Percentiles rank a stretch among this genome's conserved stretches.
phyloP scores from a whole-genome alignment of 345 rosid species.

The Adansonia digitata region DNA sequence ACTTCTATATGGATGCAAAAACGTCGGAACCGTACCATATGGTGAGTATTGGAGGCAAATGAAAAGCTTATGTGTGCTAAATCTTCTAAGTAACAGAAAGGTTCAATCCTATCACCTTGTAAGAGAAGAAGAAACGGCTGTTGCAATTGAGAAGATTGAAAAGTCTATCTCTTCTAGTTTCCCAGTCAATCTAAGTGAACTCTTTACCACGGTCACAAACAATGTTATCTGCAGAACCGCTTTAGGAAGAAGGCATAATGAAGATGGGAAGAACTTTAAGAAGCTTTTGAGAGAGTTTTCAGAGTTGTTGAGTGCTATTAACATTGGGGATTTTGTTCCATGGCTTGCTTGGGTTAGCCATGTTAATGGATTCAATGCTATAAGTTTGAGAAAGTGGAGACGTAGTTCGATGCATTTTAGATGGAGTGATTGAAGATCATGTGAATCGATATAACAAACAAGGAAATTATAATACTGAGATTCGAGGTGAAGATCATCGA shows the following conservation, averaged over 20 bases:
- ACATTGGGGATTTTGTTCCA: slow-evolving; percentile 45
- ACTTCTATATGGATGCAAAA: slow-evolving; percentile 32
- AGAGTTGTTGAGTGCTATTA: too few relatives aligned
- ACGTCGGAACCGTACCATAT: slow-evolving; percentile 37
- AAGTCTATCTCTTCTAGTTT: slow-evolving; percentile 4
- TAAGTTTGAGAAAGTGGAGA: slow-evolving; percentile 33
- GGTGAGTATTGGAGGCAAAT: too few relatives aligned
- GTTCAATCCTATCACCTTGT: too few relatives aligned
- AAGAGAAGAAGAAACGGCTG: slow-evolving; percentile 38
- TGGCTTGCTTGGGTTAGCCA: too few relatives aligned
- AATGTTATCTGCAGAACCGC: slow-evolving; percentile 39
- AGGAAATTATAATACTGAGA: neutral
- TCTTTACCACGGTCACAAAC: slow-evolving; percentile 22
- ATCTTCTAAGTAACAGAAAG: too few relatives aligned
- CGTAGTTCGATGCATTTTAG: slow-evolving; percentile 25
- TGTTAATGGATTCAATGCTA: too few relatives aligned
- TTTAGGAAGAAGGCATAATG: slow-evolving; percentile 43
- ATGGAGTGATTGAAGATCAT: slow-evolving; percentile 10
- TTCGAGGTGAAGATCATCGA: neutral
- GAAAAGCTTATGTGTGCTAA: too few relatives aligned
- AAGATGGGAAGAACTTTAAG: too few relatives aligned
- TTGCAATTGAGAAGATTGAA: slow-evolving; percentile 21
- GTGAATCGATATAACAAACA: neutral
- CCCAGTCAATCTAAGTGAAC: slow-evolving; percentile 33
- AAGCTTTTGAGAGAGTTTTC: too few relatives aligned